A percentile compares a stretch with the other conserved stretches of the same genome.
Evolutionary conservation across 2,329 filamentous ascomycete species (phyloP).

Genomic region (Monilinia laxa): DNA sequence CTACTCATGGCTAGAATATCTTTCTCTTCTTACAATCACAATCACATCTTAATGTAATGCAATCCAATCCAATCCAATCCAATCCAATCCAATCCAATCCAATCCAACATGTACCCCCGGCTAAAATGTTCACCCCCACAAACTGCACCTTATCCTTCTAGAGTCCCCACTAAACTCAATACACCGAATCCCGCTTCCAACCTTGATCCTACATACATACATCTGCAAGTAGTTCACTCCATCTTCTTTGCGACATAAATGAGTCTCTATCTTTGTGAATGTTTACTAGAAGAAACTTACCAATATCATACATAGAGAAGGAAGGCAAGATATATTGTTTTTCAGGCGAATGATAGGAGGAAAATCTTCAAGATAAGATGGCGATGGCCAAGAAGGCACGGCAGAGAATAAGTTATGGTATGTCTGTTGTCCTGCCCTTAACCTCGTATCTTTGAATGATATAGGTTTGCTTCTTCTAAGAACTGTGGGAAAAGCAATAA

Average conservation of each 20-base stretch:
- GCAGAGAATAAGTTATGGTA: constrained; percentile 71
- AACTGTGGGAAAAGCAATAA: neutral
- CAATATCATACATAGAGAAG: constrained; percentile 2
- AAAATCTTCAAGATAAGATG: constrained; percentile 18
- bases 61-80: neutral
- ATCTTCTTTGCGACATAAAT: neutral
- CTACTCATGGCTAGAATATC: too few species aligned
- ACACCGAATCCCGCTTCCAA: constrained; percentile 17
- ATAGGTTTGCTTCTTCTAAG: neutral
- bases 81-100: too few species aligned
- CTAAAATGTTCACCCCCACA: constrained; percentile 15
- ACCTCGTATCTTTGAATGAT: neutral
- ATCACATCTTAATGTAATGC: too few species aligned
- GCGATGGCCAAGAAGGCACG: constrained; percentile 66
- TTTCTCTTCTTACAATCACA: too few species aligned
- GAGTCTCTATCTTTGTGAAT: constrained; percentile 1
- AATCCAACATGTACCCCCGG: neutral
- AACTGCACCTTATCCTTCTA: constrained; percentile 25
- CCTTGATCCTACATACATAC: neutral
- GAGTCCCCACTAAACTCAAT: constrained; percentile 21
- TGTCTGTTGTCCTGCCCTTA: constrained; percentile 30
- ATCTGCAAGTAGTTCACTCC: constrained; percentile 10
- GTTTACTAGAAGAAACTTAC: neutral
- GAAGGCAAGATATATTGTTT: neutral
- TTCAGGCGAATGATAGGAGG: constrained; percentile 4